Base-by-base conservation (phyloP, 768 basidiomycete genomes). In the Mycena galericulata region DNA sequence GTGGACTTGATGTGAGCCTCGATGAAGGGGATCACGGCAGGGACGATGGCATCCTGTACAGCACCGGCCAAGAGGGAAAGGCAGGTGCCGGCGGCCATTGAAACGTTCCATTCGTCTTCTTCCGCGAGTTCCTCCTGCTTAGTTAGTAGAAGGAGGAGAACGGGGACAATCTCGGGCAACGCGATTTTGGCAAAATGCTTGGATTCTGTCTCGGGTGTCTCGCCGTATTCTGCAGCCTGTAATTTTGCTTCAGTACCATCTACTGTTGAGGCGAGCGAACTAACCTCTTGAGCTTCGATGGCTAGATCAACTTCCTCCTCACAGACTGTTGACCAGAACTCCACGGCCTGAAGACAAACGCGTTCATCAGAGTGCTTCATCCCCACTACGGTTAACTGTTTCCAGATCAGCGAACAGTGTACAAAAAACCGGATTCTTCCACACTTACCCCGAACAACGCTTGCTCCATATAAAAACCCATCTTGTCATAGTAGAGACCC, bases 311-410 rank as follows among this genome's bases (percentile, higher is more conserved):
- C 90, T 79, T 99, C 98, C 78, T 98, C 95, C 77, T 99, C 97
- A 75, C 96, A 98, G 2, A 99, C 97, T 10, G 97, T 98, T 6
- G 97, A 97, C 98, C 98, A 99, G 81, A 99, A 99, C 77, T 99
- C 98, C 58, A 99, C 92, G 26, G 98, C 98, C 79, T 99, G 98
- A 30, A 98, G 81, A 0, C 96, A 95, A 40, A 99, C 97, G 9
- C 90, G 84, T 74, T 98, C 96, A 71, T 99, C 96, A 9, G 82
- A 79, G 74, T 97, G 91, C 78, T 96, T 96, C 98, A 99, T 99
- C 41, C 98, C 98, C 78, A 98, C 90, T 24, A 98, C 95, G 14
- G 98, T 99, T 65, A 99, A 83, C 95, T 98, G 75, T 0, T 61
- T 58, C 41, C 68, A 34, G 24, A 17, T 59, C 70, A 66, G 46